Percentiles rank a stretch among this genome's conserved stretches.
These are phyloP conservation scores for Pichia paraexigua DNA, from an alignment of 805 yeast genomes.

Conservation along the genomic window DNA sequence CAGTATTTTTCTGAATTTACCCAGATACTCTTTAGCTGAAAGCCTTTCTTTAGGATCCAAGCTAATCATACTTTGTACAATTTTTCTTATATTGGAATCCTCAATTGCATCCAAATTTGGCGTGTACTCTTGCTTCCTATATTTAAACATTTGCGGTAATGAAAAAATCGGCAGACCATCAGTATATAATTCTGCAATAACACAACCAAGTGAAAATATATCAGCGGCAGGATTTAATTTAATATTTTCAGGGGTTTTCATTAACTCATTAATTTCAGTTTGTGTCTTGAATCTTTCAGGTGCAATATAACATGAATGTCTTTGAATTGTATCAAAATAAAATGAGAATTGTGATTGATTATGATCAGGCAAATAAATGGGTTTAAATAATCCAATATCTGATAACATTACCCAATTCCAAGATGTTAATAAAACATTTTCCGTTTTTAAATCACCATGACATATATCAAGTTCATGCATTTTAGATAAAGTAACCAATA, in stretches of 20 bases:
- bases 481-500: constrained; percentile 52
- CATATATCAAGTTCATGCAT: constrained; percentile 55
- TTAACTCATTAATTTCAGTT: constrained; percentile 15
- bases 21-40: constrained; percentile 46
- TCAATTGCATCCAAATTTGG: constrained; percentile 57
- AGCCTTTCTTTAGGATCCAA: constrained; percentile 55
- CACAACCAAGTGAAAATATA: constrained; percentile 76
- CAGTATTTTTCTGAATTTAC: constrained; percentile 37
- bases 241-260: constrained; percentile 13
- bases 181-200: constrained; percentile 76
- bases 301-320: constrained; percentile 85
- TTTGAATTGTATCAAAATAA: constrained; percentile 82
- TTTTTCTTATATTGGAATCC: constrained; percentile 39
- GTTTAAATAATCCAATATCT: constrained; percentile 84
- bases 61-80: constrained; percentile 57
- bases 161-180: constrained; percentile 88
- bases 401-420: constrained; percentile 81
- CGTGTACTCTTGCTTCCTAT: constrained; percentile 55
- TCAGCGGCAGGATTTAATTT: constrained; percentile 62
- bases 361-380: constrained; percentile 78
- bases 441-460: constrained; percentile 92
- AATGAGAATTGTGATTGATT: constrained; percentile 90
- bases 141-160: constrained; percentile 78
- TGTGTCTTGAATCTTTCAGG: constrained; percentile 71
- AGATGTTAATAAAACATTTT: constrained; percentile 76